Percentiles rank a stretch among this genome's conserved stretches.
phyloP scores from a whole-genome alignment of 2,329 filamentous ascomycete species.

The Purpureocillium takamizusanense region DNA sequence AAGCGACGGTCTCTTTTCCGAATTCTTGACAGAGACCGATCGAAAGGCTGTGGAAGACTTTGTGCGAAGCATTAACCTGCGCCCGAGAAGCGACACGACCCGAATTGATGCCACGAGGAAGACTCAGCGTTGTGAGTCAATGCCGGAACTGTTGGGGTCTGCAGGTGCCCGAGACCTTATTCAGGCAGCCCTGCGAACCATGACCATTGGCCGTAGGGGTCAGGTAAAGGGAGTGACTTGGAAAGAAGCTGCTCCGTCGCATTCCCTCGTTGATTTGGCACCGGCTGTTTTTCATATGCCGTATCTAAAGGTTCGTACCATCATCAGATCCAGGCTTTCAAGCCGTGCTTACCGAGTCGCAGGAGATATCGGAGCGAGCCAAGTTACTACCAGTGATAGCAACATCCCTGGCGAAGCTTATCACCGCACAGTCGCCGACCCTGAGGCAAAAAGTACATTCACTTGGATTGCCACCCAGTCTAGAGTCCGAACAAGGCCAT shows the following conservation, averaged over 20 bases:
- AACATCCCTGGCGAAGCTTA: constrained; percentile 21
- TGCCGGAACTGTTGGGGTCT: neutral
- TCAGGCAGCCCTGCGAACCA: constrained; percentile 13
- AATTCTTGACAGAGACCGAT: constrained; percentile 12
- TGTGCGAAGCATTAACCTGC: constrained; percentile 13
- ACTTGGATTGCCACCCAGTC: neutral
- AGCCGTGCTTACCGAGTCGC: constrained; percentile 2
- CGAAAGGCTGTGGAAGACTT: constrained; percentile 19
- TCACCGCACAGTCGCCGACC: constrained; percentile 22
- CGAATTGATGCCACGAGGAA: neutral
- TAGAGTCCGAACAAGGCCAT: neutral
- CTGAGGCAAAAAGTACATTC: constrained; percentile 18
- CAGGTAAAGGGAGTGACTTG: constrained; percentile 13
- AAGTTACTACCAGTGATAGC: constrained; percentile 18
- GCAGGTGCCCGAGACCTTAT: constrained; percentile 4
- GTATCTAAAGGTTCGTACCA: constrained; percentile 21
- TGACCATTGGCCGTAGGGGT: constrained; percentile 16
- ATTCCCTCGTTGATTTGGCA: constrained; percentile 17
- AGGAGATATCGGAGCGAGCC: constrained; percentile 17
- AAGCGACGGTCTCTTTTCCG: constrained; percentile 6
- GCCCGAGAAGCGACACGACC: neutral
- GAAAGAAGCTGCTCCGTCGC: constrained; percentile 5
- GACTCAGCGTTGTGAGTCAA: neutral
- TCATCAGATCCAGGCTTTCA: too few species aligned
- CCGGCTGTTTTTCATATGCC: constrained; percentile 27